A percentile compares a stretch with the other conserved stretches of the same genome.
Evolutionary conservation across 805 yeast genomes (phyloP).

Genomic region (Ogataea parapolymorpha): DNA sequence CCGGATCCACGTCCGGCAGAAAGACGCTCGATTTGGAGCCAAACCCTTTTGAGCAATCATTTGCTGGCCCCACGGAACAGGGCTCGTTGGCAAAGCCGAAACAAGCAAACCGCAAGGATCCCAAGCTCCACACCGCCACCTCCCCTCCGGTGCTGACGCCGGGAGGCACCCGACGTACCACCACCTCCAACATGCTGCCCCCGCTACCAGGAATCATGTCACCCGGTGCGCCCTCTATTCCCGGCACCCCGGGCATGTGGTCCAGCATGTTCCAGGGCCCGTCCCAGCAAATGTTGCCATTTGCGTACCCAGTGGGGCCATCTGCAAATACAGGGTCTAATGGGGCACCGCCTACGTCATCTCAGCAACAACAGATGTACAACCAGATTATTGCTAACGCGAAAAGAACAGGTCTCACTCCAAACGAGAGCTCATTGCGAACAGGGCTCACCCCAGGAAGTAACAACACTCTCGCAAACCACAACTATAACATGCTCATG

Average conservation of each 20-base stretch:
- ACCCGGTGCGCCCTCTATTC: slow-evolving; percentile 43
- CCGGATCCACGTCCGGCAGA: slow-evolving; percentile 4
- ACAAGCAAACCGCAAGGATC: slow-evolving; percentile 32
- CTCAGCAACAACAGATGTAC: slow-evolving; percentile 20
- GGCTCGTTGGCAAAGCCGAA: slow-evolving; percentile 4
- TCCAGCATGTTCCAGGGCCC: slow-evolving; percentile 42
- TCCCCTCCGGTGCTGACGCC: slow-evolving; percentile 53
- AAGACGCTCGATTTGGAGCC: slow-evolving; percentile 59
- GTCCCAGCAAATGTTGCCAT: slow-evolving; percentile 10
- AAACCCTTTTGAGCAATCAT: slow-evolving; percentile 92
- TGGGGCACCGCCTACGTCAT: slow-evolving; percentile 2
- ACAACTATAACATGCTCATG: slow-evolving; percentile 25
- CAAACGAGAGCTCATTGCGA: slow-evolving; percentile 70
- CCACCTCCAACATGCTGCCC: slow-evolving; percentile 37
- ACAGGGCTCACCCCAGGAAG: slow-evolving; percentile 71
- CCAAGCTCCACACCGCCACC: slow-evolving; percentile 6
- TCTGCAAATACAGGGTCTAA: slow-evolving; percentile 4
- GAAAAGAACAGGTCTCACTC: slow-evolving; percentile 62
- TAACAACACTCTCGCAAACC: slow-evolving; percentile 30
- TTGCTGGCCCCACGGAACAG: slow-evolving; percentile 41
- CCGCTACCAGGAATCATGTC: slow-evolving; percentile 43
- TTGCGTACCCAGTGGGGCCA: slow-evolving; percentile 12
- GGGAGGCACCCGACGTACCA: slow-evolving; percentile 43
- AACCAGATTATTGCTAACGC: slow-evolving; percentile 27
- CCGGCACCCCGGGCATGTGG: slow-evolving; percentile 57